Base-by-base conservation (phyloP, 495 filamentous ascomycete species). In the Cercophora sp. region DNA sequence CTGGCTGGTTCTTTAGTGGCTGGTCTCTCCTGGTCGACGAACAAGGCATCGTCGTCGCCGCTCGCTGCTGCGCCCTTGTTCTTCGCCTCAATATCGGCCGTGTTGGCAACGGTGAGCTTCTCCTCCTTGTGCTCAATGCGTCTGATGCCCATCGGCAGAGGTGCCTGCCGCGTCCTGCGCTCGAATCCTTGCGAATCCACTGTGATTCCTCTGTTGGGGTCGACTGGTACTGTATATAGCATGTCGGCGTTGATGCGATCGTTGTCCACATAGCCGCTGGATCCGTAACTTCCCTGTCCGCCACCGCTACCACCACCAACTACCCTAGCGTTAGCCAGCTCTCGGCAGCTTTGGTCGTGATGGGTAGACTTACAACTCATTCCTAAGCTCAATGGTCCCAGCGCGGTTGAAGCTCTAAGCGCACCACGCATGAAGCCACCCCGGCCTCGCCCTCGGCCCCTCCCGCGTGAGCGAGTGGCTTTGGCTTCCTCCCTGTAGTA, bases 71-170 rank as follows among this genome's bases (percentile, higher is more conserved):
- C 65, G 18, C 62, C 61, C 24, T 34, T 51, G 44, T 64, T 57
- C 18, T 62, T 48, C 0, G 72, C 68, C 39, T 76, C 74, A 5
- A 78, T 67, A 19, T 78, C 77, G 37, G 74, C 76, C 18, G 79
- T 73, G 0, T 76, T 79, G 36, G 81, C 78, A 52, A 83, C 70
- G 23, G 74, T 69, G 2, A 77, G 57, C 18, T 68, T 66, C 16
- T 75, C 70, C 1, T 81, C 77, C 54, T 78, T 73, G 58, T 83
- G 80, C 54, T 76, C 71, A 16, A 72, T 64, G 25, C 83, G 68
- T 27, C 68, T 50, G 37, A 85, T 66, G 23, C 81, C 78, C 48
- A 85, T 68, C 43, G 61, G 58, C 63, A 69, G 61, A 6, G 58
- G 48, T 15, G 62, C 41, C 42, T 52, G 57, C 47, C 49, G 57